phyloP scores from a whole-genome alignment of 2,329 filamentous ascomycete genomes.

The Calycina herbarum region DNA sequence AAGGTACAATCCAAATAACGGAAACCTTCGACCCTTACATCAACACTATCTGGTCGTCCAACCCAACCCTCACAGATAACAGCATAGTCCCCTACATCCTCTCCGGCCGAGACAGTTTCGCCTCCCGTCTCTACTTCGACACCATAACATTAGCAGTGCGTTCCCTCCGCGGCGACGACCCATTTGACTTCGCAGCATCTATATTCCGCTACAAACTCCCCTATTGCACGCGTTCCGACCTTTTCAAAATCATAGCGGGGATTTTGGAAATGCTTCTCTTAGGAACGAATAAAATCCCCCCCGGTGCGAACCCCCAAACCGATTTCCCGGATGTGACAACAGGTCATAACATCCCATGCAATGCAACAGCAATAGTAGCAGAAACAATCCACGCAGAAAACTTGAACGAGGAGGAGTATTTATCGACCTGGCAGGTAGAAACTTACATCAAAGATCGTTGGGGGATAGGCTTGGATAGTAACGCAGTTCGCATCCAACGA shows the following conservation, averaged over 20 bases:
- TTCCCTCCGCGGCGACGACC: constrained; percentile 13
- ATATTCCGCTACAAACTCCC: constrained; percentile 22
- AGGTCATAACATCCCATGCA: too few species aligned
- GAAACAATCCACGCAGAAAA: constrained; percentile 12
- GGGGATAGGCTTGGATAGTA: constrained; percentile 20
- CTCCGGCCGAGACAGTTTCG: constrained; percentile 23
- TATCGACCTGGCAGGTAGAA: constrained; percentile 22
- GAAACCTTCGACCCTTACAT: constrained; percentile 4
- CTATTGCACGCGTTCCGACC: constrained; percentile 4
- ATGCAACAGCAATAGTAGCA: constrained; percentile 5
- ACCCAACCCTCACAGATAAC: background rate
- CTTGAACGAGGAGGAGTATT: constrained; percentile 16
- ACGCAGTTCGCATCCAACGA: constrained; percentile 12
- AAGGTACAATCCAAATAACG: background rate
- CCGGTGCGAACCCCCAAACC: background rate
- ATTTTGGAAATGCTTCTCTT: constrained; percentile 23
- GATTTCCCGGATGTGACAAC: constrained; percentile 1
- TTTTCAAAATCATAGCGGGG: constrained; percentile 9
- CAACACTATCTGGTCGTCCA: constrained; percentile 7
- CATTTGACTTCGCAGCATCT: constrained; percentile 6
- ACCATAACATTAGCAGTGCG: constrained; percentile 16
- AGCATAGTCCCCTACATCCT: constrained; percentile 22
- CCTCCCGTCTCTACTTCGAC: constrained; percentile 24
- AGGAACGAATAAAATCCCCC: constrained; percentile 14
- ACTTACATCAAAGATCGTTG: constrained; percentile 19